Conservation (phyloP, 2,329 filamentous ascomycete species). For the Monosporascus sp. region DNA sequence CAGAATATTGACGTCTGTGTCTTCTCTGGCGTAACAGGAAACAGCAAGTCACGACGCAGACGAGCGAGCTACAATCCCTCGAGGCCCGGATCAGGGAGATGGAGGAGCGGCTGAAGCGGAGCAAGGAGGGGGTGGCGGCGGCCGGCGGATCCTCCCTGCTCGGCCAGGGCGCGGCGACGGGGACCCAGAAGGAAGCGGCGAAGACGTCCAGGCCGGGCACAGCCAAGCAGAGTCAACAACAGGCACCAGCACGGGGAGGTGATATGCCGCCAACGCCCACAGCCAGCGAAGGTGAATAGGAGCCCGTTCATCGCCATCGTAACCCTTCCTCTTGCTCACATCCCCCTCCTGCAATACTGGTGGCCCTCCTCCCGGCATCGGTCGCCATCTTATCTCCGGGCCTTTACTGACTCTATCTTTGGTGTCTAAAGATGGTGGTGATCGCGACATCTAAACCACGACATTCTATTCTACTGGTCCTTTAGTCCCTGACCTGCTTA, state of each 20-base stretch:
- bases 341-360: constrained; percentile 16
- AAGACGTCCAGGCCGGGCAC: constrained; percentile 48
- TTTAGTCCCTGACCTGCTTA: no score
- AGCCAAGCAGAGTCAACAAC: constrained; percentile 42
- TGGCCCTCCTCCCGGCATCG: constrained; percentile 17
- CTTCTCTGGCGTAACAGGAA: constrained; percentile 52
- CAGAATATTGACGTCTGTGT: neutral
- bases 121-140: constrained; percentile 11
- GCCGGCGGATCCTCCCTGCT: constrained; percentile 13
- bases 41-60: constrained; percentile 67
- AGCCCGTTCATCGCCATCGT: constrained; percentile 26
- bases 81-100: constrained; percentile 80
- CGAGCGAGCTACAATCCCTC: constrained; percentile 77
- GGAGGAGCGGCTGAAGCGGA: constrained; percentile 64
- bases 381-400: constrained; percentile 24
- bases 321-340: neutral
- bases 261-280: constrained; percentile 57
- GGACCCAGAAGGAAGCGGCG: constrained; percentile 23
- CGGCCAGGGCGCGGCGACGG: constrained; percentile 20
- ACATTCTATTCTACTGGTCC: no score
- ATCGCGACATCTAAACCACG: constrained; percentile 28
- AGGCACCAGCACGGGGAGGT: constrained; percentile 44
- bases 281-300: constrained; percentile 59
- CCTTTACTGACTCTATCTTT: constrained; percentile 37
- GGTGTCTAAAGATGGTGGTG: constrained; percentile 39